Evolutionary conservation across 2,329 filamentous ascomycete species (phyloP), one percentile per base, ranked within the genome.

Genomic region (Colletotrichum neosansevieriae): DNA sequence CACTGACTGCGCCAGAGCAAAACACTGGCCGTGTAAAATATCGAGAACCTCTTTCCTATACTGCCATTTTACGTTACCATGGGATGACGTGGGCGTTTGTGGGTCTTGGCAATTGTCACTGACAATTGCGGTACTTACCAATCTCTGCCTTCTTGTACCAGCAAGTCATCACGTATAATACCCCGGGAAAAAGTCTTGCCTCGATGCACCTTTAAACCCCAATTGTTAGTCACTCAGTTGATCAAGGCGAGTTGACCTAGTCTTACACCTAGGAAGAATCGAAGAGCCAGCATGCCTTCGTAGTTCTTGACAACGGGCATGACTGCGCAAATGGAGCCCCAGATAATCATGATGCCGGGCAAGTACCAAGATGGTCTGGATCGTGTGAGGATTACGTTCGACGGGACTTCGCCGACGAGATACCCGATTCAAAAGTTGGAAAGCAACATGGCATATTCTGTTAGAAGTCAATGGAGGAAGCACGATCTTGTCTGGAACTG

Each of bases 361-460:
- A 85, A 75, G 72, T 84, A 87, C 13, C 82, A 73, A 0, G 83
- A 85, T 0, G 85, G 85, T 47, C 79, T 78, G 10, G 81, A 80
- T 44, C 79, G 79, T 24, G 81, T 79, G 21, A 88, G 78, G 15
- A 86, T 76, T 73, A 87, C 81, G 74, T 86, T 88, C 56, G 81
- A 84, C 0, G 85, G 85, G 1, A 85, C 79, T 72, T 87, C 85
- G 67, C 84, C 86, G 6, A 84, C 70, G 36, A 88, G 81, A 71
- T 88, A 86, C 50, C 76, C 78, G 63, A 84, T 78, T 71, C 86
- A 87, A 76, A 87, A 88, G 4, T 88, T 82, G 1, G 86, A 80
- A 13, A 88, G 73, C 3, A 81, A 75, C 64, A 84, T 79, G 0
- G 80, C 82, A 73, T 87, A 88, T 72, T 86, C 75, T 57, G 32